Base-by-base conservation (phyloP, 2,329 filamentous ascomycete species). In the Colletotrichum costaricense region DNA sequence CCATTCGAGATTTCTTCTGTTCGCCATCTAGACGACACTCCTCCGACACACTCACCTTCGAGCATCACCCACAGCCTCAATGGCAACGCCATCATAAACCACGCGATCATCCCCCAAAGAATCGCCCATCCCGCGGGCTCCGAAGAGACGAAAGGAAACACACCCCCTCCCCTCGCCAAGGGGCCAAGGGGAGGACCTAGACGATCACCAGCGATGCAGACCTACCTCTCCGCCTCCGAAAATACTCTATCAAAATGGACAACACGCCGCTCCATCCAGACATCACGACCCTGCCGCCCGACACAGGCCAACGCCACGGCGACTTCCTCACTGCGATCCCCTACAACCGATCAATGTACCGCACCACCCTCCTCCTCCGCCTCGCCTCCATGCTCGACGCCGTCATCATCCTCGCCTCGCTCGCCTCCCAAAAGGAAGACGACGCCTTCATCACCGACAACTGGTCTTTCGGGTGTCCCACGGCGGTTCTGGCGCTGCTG, bases 281-380 rank as follows among this genome's bases (percentile, higher is more conserved):
- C 66, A 59, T 63, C 56, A 57, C 54, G 11, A 63, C 72, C 35
- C 58, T 73, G 11, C 38, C 68, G 6, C n/a, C 52, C 3, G 62
- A 70, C 55, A 38, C 28, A 5, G 56, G 56, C 46, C 52, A 58
- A 1, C 74, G 69, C 35, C 72, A 72, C 49, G 74, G 74, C 69
- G 56, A 65, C 67, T 75, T 75, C 63, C 63, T 73, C 55, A 60
- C 67, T 3, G 74, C 74, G 4, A 59, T 74, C 60, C 74, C 74
- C 16, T 59, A 75, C 63, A 69, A 73, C 69, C 73, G 74, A 26
- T 64, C 65, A 59, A 67, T 73, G 57, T 71, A 69, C 63, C 73
- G 71, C 52, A 59, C 58, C 11, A 63, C 63, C 30, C 62, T 75
- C 60, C 24, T 55, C 30, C 55, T 73, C 42, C 69, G 73, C 62